phyloP scores from a whole-genome alignment of 208 protist species.

The Leishmania turanica region DNA sequence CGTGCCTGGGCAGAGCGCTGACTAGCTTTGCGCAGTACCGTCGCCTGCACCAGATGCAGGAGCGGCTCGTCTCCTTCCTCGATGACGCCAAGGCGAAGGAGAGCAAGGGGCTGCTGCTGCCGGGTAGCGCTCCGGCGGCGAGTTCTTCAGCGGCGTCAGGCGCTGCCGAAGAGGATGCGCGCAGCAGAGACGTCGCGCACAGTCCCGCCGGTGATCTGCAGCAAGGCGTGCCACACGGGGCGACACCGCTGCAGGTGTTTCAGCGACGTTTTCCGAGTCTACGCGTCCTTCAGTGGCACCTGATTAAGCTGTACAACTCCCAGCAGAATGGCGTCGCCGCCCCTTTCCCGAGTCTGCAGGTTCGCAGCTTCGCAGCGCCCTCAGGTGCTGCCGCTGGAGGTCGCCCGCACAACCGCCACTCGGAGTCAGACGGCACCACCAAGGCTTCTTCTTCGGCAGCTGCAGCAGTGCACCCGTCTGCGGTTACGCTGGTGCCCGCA shows the following conservation, averaged over 20 bases:
- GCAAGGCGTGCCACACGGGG: neutral
- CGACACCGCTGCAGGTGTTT: conserved; percentile 20
- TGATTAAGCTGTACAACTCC: conserved; percentile 29
- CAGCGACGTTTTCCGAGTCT: conserved; percentile 31
- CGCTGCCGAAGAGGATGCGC: neutral
- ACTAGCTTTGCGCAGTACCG: conserved; percentile 37
- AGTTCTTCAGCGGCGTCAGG: neutral
- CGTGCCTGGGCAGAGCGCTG: conserved; percentile 9
- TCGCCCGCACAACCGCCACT: neutral
- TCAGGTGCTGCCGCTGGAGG: neutral
- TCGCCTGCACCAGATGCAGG: conserved; percentile 31
- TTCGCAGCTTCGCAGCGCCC: conserved; percentile 6
- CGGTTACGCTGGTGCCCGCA: neutral
- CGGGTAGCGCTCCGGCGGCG: conserved; percentile 1
- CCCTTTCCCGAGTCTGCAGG: conserved; percentile 26
- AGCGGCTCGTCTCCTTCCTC: conserved; percentile 30
- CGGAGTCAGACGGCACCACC: neutral
- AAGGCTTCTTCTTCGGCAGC: neutral
- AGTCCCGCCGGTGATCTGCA: neutral
- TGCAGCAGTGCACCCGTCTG: neutral
- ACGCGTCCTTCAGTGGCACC: conserved; percentile 32
- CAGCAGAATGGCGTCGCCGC: conserved; percentile 18
- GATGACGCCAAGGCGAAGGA: conserved; percentile 24
- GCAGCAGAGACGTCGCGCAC: neutral
- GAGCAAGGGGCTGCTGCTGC: conserved; percentile 7